A percentile compares a stretch with the other conserved stretches of the same genome.
These are phyloP conservation scores for Sphaerostilbella broomeana DNA, from an alignment of 2,329 filamentous ascomycete species.

Conservation along the genomic window DNA sequence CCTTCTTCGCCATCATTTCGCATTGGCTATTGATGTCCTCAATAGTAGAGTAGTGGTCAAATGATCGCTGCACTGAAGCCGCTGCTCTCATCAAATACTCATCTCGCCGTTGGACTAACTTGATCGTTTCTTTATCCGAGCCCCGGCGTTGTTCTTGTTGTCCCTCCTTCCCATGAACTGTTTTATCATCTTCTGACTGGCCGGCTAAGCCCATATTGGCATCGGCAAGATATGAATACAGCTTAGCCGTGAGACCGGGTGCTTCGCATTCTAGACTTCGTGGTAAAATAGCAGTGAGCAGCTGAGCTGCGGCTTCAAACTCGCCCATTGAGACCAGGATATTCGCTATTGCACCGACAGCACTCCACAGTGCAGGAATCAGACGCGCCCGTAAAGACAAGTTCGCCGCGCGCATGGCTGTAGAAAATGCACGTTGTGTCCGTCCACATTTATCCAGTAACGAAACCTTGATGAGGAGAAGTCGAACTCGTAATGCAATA, in stretches of 20 bases:
- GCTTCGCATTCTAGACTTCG: conserved; percentile 68
- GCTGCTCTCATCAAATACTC: conserved; percentile 54
- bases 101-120: conserved; percentile 37
- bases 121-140: not conserved
- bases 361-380: conserved; percentile 65
- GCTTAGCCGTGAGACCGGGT: conserved; percentile 52
- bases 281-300: conserved; percentile 66
- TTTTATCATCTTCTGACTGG: conserved; percentile 2
- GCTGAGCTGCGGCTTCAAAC: conserved; percentile 56
- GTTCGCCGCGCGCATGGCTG: conserved; percentile 67
- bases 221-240: conserved; percentile 68
- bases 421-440: conserved; percentile 68
- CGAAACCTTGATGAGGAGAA: conserved; percentile 66
- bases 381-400: conserved; percentile 65
- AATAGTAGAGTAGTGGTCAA: conserved; percentile 57
- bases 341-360: conserved; percentile 58
- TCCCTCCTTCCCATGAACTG: not conserved
- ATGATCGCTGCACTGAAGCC: conserved; percentile 56
- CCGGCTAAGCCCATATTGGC: conserved; percentile 74
- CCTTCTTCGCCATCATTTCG: conserved; percentile 77
- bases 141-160: not conserved
- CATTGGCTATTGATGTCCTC: conserved; percentile 63
- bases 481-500: conserved; percentile 59
- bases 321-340: conserved; percentile 66
- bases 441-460: conserved; percentile 63